Evolutionary conservation across 140 eudicot genomes (phyloP), one percentile per base, ranked within the genome.

Genomic region (Anethum foeniculum): DNA sequence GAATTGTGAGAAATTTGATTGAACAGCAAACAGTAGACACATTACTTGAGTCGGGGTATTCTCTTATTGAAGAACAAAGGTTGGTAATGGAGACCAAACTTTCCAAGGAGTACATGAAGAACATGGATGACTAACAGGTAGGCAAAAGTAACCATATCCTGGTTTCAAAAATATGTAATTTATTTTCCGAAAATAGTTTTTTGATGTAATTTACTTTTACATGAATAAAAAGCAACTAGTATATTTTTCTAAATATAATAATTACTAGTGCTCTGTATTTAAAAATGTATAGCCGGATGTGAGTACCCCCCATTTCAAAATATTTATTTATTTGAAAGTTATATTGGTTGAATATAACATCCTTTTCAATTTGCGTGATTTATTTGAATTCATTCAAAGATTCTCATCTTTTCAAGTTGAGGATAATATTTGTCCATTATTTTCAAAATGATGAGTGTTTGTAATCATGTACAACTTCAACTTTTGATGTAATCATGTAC

Each of bases 21-120:
- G 83, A 84, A 87, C 95, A 95, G 99, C 99, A 95, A 95, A 92
- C 94, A n/a, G 77, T 95, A 88, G 99, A 92, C 75, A 88, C 97
- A 27, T 86, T 92, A 86, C 96, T 95, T 14, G 97, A 95, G 85
- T 92, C 99, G 3, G 99, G 99, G 80, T 85, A 92, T 83, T 91
- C 96, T 79, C 97, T 95, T n/a, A 79, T 92, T 46, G 88, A 84
- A 85, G 99, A 95, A 85, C 99, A 95, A 49, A 86, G 87, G 87
- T 84, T 95, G 83, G 84, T 95, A 34, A 90, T 87, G 95, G 92
- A 88, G 43, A 92, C 85, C 60, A 95, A 90, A 80, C 97, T 95
- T 82, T 88, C 99, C 34, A 95, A 92, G 87, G 99, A 95, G 84
- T 95, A 95, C 88, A 82, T 95, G 97, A 95, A 95, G 90, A 92